Evolutionary conservation across 2,329 filamentous ascomycete genomes (phyloP).

Genomic region (Cladosporium sp.): DNA sequence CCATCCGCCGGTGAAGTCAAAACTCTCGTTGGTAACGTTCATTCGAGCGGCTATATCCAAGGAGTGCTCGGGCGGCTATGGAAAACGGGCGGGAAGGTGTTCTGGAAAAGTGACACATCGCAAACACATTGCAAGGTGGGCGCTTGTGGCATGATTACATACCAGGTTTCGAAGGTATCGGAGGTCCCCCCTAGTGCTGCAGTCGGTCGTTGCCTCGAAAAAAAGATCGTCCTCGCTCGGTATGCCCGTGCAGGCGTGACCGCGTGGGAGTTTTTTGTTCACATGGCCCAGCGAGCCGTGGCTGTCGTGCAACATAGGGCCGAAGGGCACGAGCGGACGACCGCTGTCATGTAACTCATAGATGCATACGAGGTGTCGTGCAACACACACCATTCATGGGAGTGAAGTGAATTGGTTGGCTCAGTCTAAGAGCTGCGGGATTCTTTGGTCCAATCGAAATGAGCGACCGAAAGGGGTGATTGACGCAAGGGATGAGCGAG

Average conservation of each 20-base stretch:
- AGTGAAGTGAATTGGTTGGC: background rate
- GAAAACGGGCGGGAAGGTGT: background rate
- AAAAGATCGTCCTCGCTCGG: constrained; percentile 1
- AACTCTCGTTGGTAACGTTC: constrained; percentile 14
- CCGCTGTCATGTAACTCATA: constrained; percentile 10
- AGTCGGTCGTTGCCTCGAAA: background rate
- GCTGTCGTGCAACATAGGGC: constrained; percentile 6
- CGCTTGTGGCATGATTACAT: constrained; percentile 12
- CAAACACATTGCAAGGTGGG: constrained; percentile 8
- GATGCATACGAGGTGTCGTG: constrained; percentile 12
- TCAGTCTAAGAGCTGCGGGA: background rate
- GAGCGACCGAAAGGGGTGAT: background rate
- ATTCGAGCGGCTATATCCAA: background rate
- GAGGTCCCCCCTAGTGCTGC: background rate
- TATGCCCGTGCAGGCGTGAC: background rate
- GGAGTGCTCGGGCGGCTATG: background rate
- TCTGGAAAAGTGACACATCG: constrained; percentile 12
- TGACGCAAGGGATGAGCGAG: constrained; percentile 7
- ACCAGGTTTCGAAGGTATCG: constrained; percentile 3
- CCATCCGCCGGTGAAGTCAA: constrained; percentile 7
- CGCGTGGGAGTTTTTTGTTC: constrained; percentile 4
- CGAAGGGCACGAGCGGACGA: constrained; percentile 8
- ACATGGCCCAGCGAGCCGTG: constrained; percentile 5
- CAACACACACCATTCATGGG: constrained; percentile 9
- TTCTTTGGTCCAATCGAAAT: background rate